These are phyloP conservation scores for Calocybe cyanea DNA, from an alignment of 768 basidiomycete species.

Conservation along the genomic window DNA sequence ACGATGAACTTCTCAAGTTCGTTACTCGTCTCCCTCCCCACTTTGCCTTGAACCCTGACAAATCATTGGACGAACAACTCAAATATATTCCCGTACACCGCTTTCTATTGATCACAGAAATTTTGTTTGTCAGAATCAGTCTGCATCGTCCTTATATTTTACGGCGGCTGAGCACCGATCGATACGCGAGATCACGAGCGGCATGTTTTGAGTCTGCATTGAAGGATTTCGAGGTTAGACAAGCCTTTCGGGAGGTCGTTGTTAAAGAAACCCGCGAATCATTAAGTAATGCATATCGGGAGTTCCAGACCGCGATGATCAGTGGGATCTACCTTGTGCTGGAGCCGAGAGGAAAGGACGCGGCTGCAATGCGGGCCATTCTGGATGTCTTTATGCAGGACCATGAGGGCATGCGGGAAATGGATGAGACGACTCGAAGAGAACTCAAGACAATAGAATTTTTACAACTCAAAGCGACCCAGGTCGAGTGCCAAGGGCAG, in stretches of 20 bases:
- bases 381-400: slow-evolving; percentile 75
- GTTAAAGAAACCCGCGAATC: slow-evolving; percentile 64
- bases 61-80: slow-evolving; percentile 62
- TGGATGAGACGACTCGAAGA: slow-evolving; percentile 79
- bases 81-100: slow-evolving; percentile 77
- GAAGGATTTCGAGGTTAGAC: slow-evolving; percentile 79
- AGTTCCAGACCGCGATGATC: slow-evolving; percentile 89
- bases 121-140: slow-evolving; percentile 80
- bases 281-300: slow-evolving; percentile 77
- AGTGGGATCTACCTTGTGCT: slow-evolving; percentile 83
- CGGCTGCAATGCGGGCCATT: slow-evolving; percentile 71
- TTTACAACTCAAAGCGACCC: slow-evolving; percentile 63
- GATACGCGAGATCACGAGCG: slow-evolving; percentile 73
- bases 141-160: slow-evolving; percentile 87
- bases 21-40: slow-evolving; percentile 75
- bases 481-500: slow-evolving; percentile 37
- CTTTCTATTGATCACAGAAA: slow-evolving; percentile 86
- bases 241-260: slow-evolving; percentile 58
- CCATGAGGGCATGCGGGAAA: slow-evolving; percentile 58
- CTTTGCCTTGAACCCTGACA: slow-evolving; percentile 74
- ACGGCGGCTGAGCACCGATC: slow-evolving; percentile 72
- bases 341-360: slow-evolving; percentile 68
- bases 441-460: slow-evolving; percentile 87
- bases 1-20: slow-evolving; percentile 80
- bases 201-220: slow-evolving; percentile 93